These are phyloP conservation scores for Suaeda aralocaspica DNA, from an alignment of 148 eudicot species.

Conservation along the genomic window DNA sequence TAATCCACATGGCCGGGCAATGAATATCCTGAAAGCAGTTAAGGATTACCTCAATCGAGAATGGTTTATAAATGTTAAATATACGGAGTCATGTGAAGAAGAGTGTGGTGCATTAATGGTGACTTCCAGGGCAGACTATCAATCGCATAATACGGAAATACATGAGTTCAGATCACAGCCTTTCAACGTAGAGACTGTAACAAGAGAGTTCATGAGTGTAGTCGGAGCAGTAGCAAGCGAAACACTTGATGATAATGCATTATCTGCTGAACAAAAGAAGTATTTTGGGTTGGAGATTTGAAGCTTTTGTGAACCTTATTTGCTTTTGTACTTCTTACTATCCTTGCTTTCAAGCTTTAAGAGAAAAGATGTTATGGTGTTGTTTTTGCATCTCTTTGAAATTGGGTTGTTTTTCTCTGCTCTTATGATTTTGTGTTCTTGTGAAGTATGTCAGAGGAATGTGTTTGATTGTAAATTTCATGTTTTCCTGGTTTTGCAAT, in stretches of 20 bases:
- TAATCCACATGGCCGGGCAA: background rate
- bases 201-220: background rate
- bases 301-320: background rate
- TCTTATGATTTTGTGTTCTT: background rate
- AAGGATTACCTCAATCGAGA: constrained; percentile 16
- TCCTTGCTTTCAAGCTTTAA: too few species aligned
- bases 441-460: background rate
- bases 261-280: too few species aligned
- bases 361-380: too few species aligned
- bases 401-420: background rate
- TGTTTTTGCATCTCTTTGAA: too few species aligned
- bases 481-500: too few species aligned
- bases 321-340: background rate
- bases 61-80: constrained; percentile 11
- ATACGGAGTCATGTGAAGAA: background rate
- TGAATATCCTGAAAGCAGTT: background rate
- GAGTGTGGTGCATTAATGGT: background rate
- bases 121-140: background rate
- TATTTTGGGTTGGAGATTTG: background rate
- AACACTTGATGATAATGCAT: background rate
- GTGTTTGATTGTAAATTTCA: background rate
- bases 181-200: background rate
- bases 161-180: constrained; percentile 8
- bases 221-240: background rate
- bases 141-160: background rate